Percentiles rank a stretch among this genome's conserved stretches.
These are phyloP conservation scores for Sugiyamaella sp. DNA, from an alignment of 1,139 yeast genomes.

Conservation along the genomic window DNA sequence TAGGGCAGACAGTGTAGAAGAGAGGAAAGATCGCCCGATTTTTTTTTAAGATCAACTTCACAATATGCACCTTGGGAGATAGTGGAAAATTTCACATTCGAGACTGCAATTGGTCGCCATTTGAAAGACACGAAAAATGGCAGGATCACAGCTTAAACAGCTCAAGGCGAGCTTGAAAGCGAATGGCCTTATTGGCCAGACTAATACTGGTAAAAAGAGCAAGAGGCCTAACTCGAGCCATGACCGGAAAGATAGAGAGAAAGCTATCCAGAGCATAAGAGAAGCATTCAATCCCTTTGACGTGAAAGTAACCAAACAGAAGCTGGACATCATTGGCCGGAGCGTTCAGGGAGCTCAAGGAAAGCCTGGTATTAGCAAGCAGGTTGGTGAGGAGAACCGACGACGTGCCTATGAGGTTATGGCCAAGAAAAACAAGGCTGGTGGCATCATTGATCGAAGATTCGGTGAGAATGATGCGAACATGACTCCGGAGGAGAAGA, in stretches of 20 bases:
- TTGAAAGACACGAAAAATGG: constrained; percentile 52
- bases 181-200: constrained; percentile 81
- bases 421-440: constrained; percentile 64
- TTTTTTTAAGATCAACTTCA: constrained; percentile 10
- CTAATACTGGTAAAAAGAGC: constrained; percentile 59
- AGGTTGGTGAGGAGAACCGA: constrained; percentile 72
- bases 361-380: constrained; percentile 72
- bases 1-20: not conserved
- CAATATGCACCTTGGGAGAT: constrained; percentile 6
- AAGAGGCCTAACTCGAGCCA: constrained; percentile 50
- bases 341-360: constrained; percentile 67
- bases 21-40: constrained; percentile 3
- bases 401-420: constrained; percentile 67
- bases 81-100: constrained; percentile 8
- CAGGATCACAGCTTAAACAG: constrained; percentile 86
- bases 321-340: constrained; percentile 63
- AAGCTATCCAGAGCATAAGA: constrained; percentile 63
- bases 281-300: constrained; percentile 91
- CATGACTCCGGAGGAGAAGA: constrained; percentile 83
- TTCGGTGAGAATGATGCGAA: constrained; percentile 84
- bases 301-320: constrained; percentile 63
- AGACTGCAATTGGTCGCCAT: not conserved
- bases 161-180: constrained; percentile 75
- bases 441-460: constrained; percentile 82
- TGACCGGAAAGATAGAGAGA: constrained; percentile 61